Base-by-base conservation (phyloP, 2,329 filamentous ascomycete genomes). In the Cercospora zeae-maydis region DNA sequence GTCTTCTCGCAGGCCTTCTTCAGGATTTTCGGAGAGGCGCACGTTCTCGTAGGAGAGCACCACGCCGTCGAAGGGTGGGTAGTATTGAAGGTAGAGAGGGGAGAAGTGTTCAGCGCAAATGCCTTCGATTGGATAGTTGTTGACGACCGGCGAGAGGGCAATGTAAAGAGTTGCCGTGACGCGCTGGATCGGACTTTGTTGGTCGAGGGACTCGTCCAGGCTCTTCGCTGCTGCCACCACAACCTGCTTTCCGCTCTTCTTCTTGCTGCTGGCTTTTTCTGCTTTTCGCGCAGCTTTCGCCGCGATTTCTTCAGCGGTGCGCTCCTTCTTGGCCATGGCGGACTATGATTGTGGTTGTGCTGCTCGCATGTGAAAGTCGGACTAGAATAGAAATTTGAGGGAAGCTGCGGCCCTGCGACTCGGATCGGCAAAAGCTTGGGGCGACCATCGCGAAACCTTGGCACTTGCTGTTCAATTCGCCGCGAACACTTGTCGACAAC, bases 121-220 rank as follows among this genome's bases (percentile, higher is more conserved):
- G 63, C 86, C 88, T 69, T 89, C 87, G 67, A 92, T 78, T 0
- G 90, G 89, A 62, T 86, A 83, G 64, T 84, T 81, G 77, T 91
- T 89, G 49, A 88, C 88, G 39, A 85, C 80, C 10, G 91, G 90
- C 66, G 86, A 89, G 66, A 95, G 81, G 1, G 89, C 85, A 66
- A 93, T 83, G 78, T 91, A 93, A 70, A 96, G 84, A 1, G 93
- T 93, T 45, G 91, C 85, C 21, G 89, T 92, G 72, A 93, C 88
- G 30, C 86, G 85, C 74, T 87, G 87, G 78, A 96, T 93, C 14
- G 93, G 90, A 49, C 89, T 90, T 56, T 58, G 19, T 8, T 24
- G 5, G 9, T 42, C 51, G 33, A 63, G 59, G 24, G 61, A 63
- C 9, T 58, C 51, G 24, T 56, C 42, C 5, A 49, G 47, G 4